A percentile compares a stretch with the other conserved stretches of the same genome.
Conservation (phyloP, 441 rosid genomes). For the Corymbia citriodora region DNA sequence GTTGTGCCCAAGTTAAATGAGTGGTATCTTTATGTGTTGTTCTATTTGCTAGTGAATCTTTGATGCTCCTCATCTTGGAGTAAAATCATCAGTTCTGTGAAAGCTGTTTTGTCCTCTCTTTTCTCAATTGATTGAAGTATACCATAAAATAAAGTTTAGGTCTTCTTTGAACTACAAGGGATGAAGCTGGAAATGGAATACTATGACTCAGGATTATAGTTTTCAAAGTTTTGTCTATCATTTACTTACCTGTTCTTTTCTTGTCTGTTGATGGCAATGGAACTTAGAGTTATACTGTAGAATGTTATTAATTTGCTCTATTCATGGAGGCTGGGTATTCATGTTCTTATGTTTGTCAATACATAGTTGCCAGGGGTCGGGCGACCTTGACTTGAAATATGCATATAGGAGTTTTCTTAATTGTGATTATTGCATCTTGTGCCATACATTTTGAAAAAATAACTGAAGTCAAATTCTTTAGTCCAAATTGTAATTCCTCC, state of each 20-base stretch:
- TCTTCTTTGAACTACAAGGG: background rate
- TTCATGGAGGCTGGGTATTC: background rate
- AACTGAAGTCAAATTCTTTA: background rate
- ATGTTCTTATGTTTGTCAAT: background rate
- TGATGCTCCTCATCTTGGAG: background rate
- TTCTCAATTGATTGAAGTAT: background rate
- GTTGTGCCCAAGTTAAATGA: background rate
- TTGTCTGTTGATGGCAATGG: background rate
- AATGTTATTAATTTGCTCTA: background rate
- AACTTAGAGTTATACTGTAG: background rate
- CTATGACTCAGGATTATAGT: background rate
- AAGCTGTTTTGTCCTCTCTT: background rate
- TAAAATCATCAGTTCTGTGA: background rate
- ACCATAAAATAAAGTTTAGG: background rate
- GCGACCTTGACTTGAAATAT: background rate
- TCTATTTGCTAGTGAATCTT: background rate
- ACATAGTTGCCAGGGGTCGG: background rate
- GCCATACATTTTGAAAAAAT: background rate
- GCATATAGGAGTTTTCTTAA: background rate
- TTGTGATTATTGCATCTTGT: background rate
- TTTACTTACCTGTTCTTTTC: background rate
- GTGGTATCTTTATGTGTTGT: background rate
- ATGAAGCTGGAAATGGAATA: background rate
- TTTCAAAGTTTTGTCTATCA: background rate
- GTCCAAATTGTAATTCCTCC: background rate